Evolutionary conservation across 176 grass and related monocot genomes (phyloP), one percentile per base, ranked within the genome.

Genomic region (Cocos nucifera): DNA sequence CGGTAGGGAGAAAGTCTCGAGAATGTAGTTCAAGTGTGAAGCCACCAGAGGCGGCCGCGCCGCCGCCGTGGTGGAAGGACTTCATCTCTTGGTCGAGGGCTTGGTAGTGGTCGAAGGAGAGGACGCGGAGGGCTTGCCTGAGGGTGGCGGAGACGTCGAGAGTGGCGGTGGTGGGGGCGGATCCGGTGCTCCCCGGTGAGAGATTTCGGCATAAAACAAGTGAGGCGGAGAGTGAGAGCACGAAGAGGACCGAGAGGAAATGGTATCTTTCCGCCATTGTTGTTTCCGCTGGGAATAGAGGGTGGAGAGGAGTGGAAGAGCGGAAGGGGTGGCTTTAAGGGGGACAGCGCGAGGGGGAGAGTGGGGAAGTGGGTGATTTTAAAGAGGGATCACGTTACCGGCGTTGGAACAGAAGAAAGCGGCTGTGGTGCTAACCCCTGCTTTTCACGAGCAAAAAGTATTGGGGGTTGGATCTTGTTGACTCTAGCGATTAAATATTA

Each of bases 81-180:
- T 44, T 44, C 35, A 44, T 44, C 35, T 44, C 83, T 53, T 83
- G 81, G 44, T 80, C 54, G 0, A 88, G 73, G 1, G 44, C 15
- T 6, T 62, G 28, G 57, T 16, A 24, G 27, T 29, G 73, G 29
- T 80, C 73, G 56, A 75, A 73, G 61, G 87, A 92, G 44, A 83
- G 12, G 3, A 84, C 93, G 19, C 62, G 77, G 48, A 50, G 76
- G 4, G 87, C 87, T 29, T 63, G 78, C 15, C 78, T 77, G 25
- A 98, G 81, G 0, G 81, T 83, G 1, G 76, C 70, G 14, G 69
- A 63, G 1, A 92, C 77, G 26, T 98, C 81, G 17, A 98, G 76
- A 20, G 72, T 88, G 57, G 77, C 50, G 7, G 81, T 91, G 26
- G 51, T 67, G 9, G 23, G 8, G 0, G 8, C 0, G 9, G 65